Evolutionary conservation across 2,329 filamentous ascomycete genomes (phyloP).

Genomic region (Ophiocordyceps camponoti-saundersi): DNA sequence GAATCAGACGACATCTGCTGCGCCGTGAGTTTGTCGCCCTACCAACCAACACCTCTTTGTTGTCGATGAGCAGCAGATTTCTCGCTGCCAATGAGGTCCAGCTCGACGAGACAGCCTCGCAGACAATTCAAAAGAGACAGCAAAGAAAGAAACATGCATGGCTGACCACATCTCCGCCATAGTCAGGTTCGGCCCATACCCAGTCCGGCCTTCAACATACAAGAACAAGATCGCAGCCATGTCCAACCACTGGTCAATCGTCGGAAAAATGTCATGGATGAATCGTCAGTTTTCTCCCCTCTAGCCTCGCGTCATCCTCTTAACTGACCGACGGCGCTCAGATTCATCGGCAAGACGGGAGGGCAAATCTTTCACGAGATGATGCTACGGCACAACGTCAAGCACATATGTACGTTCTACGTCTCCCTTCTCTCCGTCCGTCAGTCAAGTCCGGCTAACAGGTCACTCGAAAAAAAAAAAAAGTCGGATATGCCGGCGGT

Average conservation of each 20-base stretch:
- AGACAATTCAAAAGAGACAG: too few relatives aligned
- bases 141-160: background rate
- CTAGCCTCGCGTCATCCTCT: background rate
- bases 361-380: slow-evolving; percentile 98
- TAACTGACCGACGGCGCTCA: slow-evolving; percentile 12
- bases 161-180: background rate
- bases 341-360: slow-evolving; percentile 86
- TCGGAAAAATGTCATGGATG: slow-evolving; percentile 50
- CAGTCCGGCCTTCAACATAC: slow-evolving; percentile 42
- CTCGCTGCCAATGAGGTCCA: background rate
- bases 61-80: too few relatives aligned
- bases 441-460: slow-evolving; percentile 1
- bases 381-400: slow-evolving; percentile 86
- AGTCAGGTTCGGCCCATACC: slow-evolving; percentile 37
- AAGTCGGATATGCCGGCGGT: slow-evolving; percentile 81
- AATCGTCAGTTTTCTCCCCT: slow-evolving; percentile 44
- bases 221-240: slow-evolving; percentile 33
- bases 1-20: slow-evolving; percentile 29
- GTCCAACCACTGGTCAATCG: slow-evolving; percentile 51
- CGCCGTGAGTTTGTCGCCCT: slow-evolving; percentile 26
- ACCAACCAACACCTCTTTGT: too few relatives aligned
- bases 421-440: background rate
- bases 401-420: slow-evolving; percentile 60
- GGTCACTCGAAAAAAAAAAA: slow-evolving; percentile 1
- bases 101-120: too few relatives aligned